Evolutionary conservation across 1,284 basidiomycete species (phyloP).

Genomic region (Ustilago loliicola): DNA sequence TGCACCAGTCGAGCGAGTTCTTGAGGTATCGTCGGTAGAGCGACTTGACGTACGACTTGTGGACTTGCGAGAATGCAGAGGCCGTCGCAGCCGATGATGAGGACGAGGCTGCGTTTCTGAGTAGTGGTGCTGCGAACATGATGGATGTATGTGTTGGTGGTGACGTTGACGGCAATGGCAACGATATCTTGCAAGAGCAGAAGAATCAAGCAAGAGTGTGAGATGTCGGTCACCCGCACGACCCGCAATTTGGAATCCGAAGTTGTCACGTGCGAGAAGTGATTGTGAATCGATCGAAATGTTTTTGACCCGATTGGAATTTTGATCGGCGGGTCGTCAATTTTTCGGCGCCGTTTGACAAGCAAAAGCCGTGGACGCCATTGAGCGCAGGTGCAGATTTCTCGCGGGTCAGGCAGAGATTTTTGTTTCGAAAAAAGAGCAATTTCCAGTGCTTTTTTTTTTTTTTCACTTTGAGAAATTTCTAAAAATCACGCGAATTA

Average conservation of each 20-base stretch:
- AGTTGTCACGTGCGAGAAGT: conserved; percentile 7
- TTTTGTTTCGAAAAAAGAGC: too few relatives aligned
- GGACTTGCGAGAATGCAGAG: conserved; percentile 78
- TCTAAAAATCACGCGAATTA: too few relatives aligned
- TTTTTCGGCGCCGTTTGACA: too few relatives aligned
- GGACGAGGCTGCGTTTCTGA: conserved; percentile 37
- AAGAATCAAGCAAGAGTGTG: conserved; percentile 4
- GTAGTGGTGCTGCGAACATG: conserved; percentile 40
- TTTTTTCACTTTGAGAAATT: too few relatives aligned
- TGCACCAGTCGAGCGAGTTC: conserved; percentile 89
- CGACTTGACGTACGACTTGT: conserved; percentile 88
- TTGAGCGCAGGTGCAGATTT: too few relatives aligned
- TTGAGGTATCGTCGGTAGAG: conserved; percentile 88
- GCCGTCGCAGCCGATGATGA: conserved; percentile 15
- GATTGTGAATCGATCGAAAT: too few relatives aligned
- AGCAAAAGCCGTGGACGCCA: too few relatives aligned
- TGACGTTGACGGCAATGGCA: neutral
- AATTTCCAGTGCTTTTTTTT: too few relatives aligned
- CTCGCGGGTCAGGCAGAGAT: too few relatives aligned
- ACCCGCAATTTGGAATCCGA: conserved; percentile 12
- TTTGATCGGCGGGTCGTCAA: too few relatives aligned
- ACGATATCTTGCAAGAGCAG: neutral
- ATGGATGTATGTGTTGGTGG: neutral
- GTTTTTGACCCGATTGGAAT: too few relatives aligned
- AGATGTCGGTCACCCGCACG: neutral